A percentile compares a stretch with the other conserved stretches of the same genome.
phyloP scores from a whole-genome alignment of 1,284 basidiomycete genomes.

The Rhodotorula sp. region DNA sequence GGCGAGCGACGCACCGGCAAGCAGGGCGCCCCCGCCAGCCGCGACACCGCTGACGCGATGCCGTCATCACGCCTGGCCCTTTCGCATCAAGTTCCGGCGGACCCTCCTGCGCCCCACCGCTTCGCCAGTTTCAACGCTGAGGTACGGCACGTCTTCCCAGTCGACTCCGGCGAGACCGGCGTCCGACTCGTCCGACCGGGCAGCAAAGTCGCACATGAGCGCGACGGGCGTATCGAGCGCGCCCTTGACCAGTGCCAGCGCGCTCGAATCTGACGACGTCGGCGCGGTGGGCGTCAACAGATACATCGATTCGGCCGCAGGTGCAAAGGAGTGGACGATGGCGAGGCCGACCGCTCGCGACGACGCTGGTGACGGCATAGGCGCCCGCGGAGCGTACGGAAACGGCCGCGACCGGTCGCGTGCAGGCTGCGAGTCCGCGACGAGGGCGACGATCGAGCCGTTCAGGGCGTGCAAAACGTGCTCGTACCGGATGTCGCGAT shows the following conservation, averaged over 20 bases:
- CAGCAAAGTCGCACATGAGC: constrained; percentile 75
- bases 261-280: constrained; percentile 51
- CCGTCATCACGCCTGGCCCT: constrained; percentile 49
- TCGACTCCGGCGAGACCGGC: constrained; percentile 42
- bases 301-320: constrained; percentile 55
- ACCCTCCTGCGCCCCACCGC: constrained; percentile 65
- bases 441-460: constrained; percentile 73
- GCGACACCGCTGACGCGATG: no score
- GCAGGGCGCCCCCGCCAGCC: no score
- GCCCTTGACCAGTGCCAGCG: constrained; percentile 67
- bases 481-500: constrained; percentile 64
- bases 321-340: constrained; percentile 60
- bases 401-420: constrained; percentile 41
- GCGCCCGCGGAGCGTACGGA: constrained; percentile 18
- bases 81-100: constrained; percentile 83
- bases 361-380: background rate
- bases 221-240: constrained; percentile 82
- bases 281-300: constrained; percentile 68
- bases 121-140: constrained; percentile 63
- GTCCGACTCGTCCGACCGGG: constrained; percentile 43
- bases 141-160: constrained; percentile 67
- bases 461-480: constrained; percentile 73
- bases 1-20: no score
- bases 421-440: constrained; percentile 48
- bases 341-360: constrained; percentile 64